Base-by-base conservation (phyloP, 176 grass and related monocot genomes). In the Stipa capillata region DNA sequence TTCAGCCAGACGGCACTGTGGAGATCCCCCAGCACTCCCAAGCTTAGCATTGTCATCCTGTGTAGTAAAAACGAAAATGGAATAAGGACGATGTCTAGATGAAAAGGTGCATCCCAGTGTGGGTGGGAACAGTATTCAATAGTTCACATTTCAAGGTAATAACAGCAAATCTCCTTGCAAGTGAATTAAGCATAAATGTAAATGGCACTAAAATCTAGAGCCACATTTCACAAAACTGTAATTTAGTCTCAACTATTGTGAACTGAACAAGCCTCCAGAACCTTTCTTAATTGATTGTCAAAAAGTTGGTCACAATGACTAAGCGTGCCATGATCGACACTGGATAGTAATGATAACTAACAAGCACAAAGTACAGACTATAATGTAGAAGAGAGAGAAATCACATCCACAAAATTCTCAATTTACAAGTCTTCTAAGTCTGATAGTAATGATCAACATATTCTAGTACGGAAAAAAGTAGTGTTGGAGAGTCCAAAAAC, bases 1-100 rank as follows among this genome's bases (percentile, higher is more conserved):
- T 62, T 89, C 92, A 17, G 86, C 83, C n/a, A 88, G 65, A 31
- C 45, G 20, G 70, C 78, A 81, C n/a, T 81, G 71, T 51, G 92
- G 88, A 45, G 92, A 94, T 47, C 86, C 88, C 16, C 69, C 88
- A 11, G 86, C 81, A 63, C 86, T 89, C 44, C 86, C 88, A 15
- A 81, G 50, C 74, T 84, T 94, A 33, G 74, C 61, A 72, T 74
- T 81, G 31, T 91, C 89, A 43, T 44, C 56, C 89, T 90, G 81
- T 36, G 61, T 64, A 60, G n/a, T 12, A 2, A 35, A 21, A 55
- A 81, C 2, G 37, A 2, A 5, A 2, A 47, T 27, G 1, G 13
- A 16, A 64, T 56, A 12, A 78, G 44, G 45, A 48, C 8, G n/a
- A 82, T 41, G 31, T 11, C 3, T 64, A 33, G 20, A 77, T 50